Evolutionary conservation across 179 eudicot species (phyloP).

Genomic region (Corrigiola litoralis): DNA sequence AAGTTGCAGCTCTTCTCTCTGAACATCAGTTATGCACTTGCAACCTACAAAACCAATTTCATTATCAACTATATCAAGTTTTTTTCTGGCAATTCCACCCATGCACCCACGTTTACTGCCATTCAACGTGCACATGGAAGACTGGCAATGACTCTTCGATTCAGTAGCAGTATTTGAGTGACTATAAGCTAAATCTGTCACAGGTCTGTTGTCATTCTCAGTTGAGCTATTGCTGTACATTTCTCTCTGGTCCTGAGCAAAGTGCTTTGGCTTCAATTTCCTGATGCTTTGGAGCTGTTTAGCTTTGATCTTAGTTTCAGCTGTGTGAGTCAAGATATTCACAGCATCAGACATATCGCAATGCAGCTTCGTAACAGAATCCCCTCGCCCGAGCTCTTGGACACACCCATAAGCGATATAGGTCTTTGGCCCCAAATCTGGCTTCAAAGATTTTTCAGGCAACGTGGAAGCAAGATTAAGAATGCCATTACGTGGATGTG

Average conservation of each 20-base stretch:
- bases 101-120: not conserved
- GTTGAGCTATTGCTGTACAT: constrained; percentile 14
- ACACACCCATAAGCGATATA: constrained; percentile 66
- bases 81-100: not conserved
- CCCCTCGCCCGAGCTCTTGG: constrained; percentile 76
- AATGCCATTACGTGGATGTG: constrained; percentile 48
- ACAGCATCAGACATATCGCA: constrained; percentile 84
- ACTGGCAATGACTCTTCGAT: not conserved
- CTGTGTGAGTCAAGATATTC: constrained; percentile 66
- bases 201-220: not conserved
- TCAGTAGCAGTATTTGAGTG: constrained; percentile 4
- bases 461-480: constrained; percentile 58
- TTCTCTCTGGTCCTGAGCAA: constrained; percentile 58
- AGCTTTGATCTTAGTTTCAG: constrained; percentile 22
- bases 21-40: constrained; percentile 3
- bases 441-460: constrained; percentile 44
- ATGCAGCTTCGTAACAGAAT: constrained; percentile 72
- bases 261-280: constrained; percentile 37
- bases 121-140: not conserved
- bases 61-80: not conserved
- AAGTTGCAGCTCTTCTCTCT: constrained; percentile 6
- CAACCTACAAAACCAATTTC: constrained; percentile 3
- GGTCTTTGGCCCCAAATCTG: constrained; percentile 77
- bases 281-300: constrained; percentile 17
- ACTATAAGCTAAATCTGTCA: constrained; percentile 8